phyloP scores from a whole-genome alignment of 1,284 basidiomycete species.

The Inonotus hispidus region DNA sequence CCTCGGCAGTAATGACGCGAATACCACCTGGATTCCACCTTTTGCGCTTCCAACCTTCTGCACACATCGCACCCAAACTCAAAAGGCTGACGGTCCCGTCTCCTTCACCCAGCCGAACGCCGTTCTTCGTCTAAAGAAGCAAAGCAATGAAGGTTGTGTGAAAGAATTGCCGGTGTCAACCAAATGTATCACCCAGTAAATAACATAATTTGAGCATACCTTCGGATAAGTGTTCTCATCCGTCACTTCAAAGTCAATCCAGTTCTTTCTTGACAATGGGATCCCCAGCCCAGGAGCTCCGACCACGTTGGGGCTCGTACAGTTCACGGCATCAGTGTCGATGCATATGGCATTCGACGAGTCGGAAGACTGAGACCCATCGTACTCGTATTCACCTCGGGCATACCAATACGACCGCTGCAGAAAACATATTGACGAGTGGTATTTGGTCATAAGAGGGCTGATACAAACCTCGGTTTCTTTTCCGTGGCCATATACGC shows the following conservation, averaged over 20 bases:
- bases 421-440: slow-evolving; percentile 1
- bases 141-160: slow-evolving; percentile 1
- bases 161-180: too few relatives aligned
- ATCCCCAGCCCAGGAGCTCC: slow-evolving; percentile 44
- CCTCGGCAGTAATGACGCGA: slow-evolving; percentile 82
- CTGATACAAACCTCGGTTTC: slow-evolving; percentile 75
- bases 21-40: slow-evolving; percentile 95
- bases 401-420: slow-evolving; percentile 75
- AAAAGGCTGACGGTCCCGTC: slow-evolving; percentile 93
- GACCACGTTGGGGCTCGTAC: slow-evolving; percentile 34
- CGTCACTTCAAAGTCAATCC: slow-evolving; percentile 82
- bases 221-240: slow-evolving; percentile 59
- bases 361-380: slow-evolving; percentile 50
- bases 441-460: background rate
- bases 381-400: slow-evolving; percentile 63
- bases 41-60: slow-evolving; percentile 87
- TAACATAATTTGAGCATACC: slow-evolving; percentile 29
- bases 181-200: background rate
- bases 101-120: slow-evolving; percentile 88
- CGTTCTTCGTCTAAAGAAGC: slow-evolving; percentile 55
- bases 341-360: slow-evolving; percentile 37
- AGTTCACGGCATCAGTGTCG: slow-evolving; percentile 29
- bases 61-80: slow-evolving; percentile 92
- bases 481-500: slow-evolving; percentile 94
- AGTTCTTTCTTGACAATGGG: slow-evolving; percentile 57